Evolutionary conservation across 768 basidiomycete species (phyloP), one percentile per base, ranked within the genome.

Genomic region (Hirschioporus abietinus): DNA sequence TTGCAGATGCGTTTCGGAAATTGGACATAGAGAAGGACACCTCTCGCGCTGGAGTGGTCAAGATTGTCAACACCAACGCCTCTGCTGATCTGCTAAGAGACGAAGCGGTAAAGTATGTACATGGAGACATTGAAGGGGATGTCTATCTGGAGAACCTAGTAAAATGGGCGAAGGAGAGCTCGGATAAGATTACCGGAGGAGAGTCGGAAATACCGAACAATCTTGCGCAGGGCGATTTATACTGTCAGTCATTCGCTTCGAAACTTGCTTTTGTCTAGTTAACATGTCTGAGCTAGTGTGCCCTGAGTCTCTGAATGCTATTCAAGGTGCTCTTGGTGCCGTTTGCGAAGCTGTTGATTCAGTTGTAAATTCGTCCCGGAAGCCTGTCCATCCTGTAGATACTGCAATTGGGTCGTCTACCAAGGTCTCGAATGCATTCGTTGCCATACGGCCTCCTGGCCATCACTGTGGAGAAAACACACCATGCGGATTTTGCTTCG

Each of bases 381-480:
- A 61, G 10, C 26, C 64, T 18, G 30, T 58, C 25, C 34, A 52
- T 52, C 60, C 60, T 8, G 4, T 59, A 59, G 58, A 59, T n/a
- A 2, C 23, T 25, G 27, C 23, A 24, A 30, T 20, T 34, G 17
- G 5, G 24, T 34, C 60, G n/a, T 34, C 24, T 15, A 18, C 34
- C 25, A 63, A 42, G 1, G 30, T 70, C 1, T 65, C 57, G 0
- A 71, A 78, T 8, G 92, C 91, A 0, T 98, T 98, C 74, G 93
- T 93, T 10, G 89, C 88, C 0, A 83, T 97, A 23, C 79, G 96
- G 63, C 96, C 95, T 0, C 96, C 96, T 0, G 96, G 96, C 1
- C 95, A 97, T 80, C 95, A 98, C 71, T 96, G 95, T 72, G 92
- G 92, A 1, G 94, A 95, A 76, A 87, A 95, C 67, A 86, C 86